Conservation (phyloP, 208 protist genomes). For the Endotrypanum monterogeii region DNA sequence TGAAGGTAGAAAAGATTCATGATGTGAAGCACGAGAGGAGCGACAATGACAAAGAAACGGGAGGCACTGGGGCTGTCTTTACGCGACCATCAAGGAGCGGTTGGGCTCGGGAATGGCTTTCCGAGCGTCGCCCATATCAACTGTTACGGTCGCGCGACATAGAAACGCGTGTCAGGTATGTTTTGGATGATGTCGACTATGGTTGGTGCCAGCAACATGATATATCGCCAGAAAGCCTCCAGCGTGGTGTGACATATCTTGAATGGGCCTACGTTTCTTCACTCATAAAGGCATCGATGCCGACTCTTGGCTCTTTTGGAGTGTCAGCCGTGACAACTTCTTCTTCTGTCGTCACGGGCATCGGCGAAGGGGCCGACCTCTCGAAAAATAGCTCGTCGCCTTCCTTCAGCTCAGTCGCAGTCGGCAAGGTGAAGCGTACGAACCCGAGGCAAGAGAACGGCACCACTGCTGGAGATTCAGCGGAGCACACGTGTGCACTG, state of each 20-base stretch:
- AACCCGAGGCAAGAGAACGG: background rate
- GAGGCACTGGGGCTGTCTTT: background rate
- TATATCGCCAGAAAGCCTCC: conserved; percentile 37
- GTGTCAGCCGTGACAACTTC: too few species aligned
- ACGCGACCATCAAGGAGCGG: conserved; percentile 20
- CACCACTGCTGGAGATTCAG: background rate
- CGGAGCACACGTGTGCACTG: conserved; percentile 25
- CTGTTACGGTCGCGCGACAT: conserved; percentile 45
- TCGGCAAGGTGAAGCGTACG: background rate
- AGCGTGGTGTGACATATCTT: conserved; percentile 55
- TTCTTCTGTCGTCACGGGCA: background rate
- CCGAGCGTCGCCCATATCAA: conserved; percentile 45
- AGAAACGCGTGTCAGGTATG: conserved; percentile 53
- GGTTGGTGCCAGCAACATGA: conserved; percentile 52
- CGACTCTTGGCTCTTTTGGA: background rate
- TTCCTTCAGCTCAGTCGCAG: background rate
- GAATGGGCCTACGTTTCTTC: conserved; percentile 68
- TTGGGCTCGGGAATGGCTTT: conserved; percentile 38
- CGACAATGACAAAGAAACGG: background rate
- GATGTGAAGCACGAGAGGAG: conserved; percentile 9
- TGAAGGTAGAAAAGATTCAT: conserved; percentile 4
- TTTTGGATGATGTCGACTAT: conserved; percentile 72
- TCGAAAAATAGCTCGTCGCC: background rate
- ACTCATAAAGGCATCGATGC: conserved; percentile 31
- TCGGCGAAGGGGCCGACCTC: background rate